phyloP scores from a whole-genome alignment of 139 green algal genomes.

The Tetratostichococcus sp. region DNA sequence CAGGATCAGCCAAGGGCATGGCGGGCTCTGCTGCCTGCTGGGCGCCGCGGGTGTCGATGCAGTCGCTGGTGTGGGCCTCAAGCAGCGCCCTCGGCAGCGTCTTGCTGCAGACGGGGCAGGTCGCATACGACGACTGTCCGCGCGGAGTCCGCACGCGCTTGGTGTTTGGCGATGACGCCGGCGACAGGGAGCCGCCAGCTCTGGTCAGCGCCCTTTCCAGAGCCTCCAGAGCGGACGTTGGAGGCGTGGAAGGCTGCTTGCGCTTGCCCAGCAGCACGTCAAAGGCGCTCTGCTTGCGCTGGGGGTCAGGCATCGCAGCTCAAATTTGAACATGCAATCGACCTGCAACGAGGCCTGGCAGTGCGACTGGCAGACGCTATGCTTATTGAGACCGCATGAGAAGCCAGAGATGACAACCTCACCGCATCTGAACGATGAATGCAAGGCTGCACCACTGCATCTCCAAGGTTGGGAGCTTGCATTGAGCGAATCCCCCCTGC shows the following conservation, averaged over 20 bases:
- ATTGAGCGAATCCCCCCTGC: too few species aligned
- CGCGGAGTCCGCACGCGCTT: neutral
- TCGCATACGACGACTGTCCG: neutral
- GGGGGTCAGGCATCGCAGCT: neutral
- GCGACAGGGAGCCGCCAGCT: neutral
- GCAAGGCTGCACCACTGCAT: too few species aligned
- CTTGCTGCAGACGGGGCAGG: neutral
- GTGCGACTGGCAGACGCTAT: too few species aligned
- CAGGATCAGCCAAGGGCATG: too few species aligned
- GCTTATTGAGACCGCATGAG: neutral
- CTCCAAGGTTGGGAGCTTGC: too few species aligned
- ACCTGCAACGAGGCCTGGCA: too few species aligned
- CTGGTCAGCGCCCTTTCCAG: neutral
- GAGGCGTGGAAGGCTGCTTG: neutral
- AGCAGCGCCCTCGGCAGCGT: neutral
- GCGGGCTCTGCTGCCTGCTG: neutral
- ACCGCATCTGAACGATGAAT: too few species aligned
- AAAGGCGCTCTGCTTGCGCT: neutral
- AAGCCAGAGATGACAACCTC: too few species aligned
- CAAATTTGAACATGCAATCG: neutral
- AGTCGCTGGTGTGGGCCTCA: neutral
- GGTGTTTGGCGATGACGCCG: too few species aligned
- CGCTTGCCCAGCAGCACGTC: neutral
- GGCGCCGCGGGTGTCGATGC: neutral
- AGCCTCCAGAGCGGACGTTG: neutral